Base-by-base conservation (phyloP, 1,284 basidiomycete genomes). In the Austropuccinia psidii region DNA sequence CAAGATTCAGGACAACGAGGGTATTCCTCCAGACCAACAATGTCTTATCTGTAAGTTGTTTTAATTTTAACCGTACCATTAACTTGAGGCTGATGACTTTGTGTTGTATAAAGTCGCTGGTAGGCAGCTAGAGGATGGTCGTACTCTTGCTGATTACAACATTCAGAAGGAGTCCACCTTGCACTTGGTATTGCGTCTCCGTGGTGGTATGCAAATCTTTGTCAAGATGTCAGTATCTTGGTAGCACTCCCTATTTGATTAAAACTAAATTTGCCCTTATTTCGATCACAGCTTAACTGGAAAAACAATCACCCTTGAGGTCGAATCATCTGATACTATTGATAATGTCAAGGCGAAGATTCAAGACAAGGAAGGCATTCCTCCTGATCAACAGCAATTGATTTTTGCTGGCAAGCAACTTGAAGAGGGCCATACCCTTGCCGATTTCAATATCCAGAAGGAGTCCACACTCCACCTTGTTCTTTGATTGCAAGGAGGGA, bases 381-480 rank as follows among this genome's bases (percentile, higher is more conserved):
- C 91, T 29, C 82, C 82, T 33, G 81, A 82, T 75, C 82, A 83
- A 77, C 82, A 83, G 78, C 81, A 82, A 43, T 76, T 83, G 58
- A 82, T 83, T 76, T 83, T 83, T 72, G 82, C 82, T 50, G 82
- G 82, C 60, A 83, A 83, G 78, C 82, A 83, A 78, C 78, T 82
- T 41, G 82, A 82, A 75, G 82, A 83, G 73, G 82, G 82, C 1
- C 69, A 58, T 3, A 62, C 75, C 43, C 64, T 77, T 76, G 79
- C 80, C 75, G 90, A 94, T 84, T 94, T 94, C 85, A 92, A 90
- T 86, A 97, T 97, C 80, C 95, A 93, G 84, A 93, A 93, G 85
- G 91, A 93, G 84, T 90, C 89, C 45, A 98, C 95, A 74, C 89
- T 98, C 76, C 94, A 98, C 83, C 84, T 98, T 76, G 95, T 98